phyloP scores from a whole-genome alignment of 306 rosid species.

The Trifolium fragiferum region DNA sequence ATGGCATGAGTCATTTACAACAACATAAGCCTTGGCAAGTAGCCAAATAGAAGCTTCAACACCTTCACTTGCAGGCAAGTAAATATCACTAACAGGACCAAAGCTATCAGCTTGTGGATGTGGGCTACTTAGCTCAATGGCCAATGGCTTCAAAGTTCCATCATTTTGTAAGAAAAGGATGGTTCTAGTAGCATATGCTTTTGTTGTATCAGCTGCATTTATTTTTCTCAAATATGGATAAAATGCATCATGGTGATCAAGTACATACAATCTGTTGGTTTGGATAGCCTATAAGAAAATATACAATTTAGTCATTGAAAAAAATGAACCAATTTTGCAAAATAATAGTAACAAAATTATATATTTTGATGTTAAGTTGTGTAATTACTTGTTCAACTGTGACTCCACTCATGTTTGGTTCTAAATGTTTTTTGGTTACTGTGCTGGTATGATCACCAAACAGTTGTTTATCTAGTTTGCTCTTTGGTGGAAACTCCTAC shows the following conservation, averaged over 20 bases:
- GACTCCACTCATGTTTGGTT: slow-evolving; percentile 53
- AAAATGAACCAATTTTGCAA: not conserved
- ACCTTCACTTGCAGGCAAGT: slow-evolving; percentile 58
- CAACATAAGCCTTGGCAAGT: slow-evolving; percentile 74
- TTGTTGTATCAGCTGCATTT: slow-evolving; percentile 52
- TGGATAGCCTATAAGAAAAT: slow-evolving; percentile 57
- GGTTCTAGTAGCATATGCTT: slow-evolving; percentile 70
- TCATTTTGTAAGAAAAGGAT: slow-evolving; percentile 63
- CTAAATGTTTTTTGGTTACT: slow-evolving; percentile 52
- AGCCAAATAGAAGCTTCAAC: slow-evolving; percentile 63
- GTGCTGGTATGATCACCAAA: slow-evolving; percentile 64
- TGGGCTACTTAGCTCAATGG: slow-evolving; percentile 67
- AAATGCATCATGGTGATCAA: slow-evolving; percentile 69
- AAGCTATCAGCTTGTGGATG: slow-evolving; percentile 59
- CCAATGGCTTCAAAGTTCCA: slow-evolving; percentile 81
- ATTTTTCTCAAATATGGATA: slow-evolving; percentile 66
- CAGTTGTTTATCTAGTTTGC: slow-evolving; percentile 56
- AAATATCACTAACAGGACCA: slow-evolving; percentile 58
- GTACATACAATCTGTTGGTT: slow-evolving; percentile 58
- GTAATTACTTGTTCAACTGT: slow-evolving; percentile 51
- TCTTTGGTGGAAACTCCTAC: slow-evolving; percentile 71
- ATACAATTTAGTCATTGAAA: not conserved
- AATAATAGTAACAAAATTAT: not conserved
- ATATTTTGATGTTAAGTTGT: not conserved
- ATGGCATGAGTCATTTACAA: slow-evolving; percentile 67